Conservation (phyloP, 352 stramenopile genomes). For the Globisporangium paroecandrum region DNA sequence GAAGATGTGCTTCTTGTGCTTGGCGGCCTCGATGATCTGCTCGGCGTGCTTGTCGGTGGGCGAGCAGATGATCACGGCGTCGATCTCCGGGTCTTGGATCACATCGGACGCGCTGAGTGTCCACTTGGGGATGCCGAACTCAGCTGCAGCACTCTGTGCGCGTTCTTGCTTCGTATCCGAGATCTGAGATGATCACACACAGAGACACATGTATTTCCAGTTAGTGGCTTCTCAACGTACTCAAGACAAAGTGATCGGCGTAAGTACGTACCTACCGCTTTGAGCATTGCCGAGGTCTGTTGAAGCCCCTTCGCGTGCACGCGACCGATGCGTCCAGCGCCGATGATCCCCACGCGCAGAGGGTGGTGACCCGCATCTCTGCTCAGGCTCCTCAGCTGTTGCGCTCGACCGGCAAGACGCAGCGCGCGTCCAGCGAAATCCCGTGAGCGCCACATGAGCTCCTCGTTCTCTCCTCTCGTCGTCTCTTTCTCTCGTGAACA, state of each 20-base stretch:
- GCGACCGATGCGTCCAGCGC: slow-evolving; percentile 60
- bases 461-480: background rate
- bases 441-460: slow-evolving; percentile 6
- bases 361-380: background rate
- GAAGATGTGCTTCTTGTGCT: slow-evolving; percentile 81
- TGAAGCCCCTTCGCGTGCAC: slow-evolving; percentile 54
- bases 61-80: slow-evolving; percentile 96
- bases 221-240: background rate
- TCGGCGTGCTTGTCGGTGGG: slow-evolving; percentile 92
- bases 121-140: slow-evolving; percentile 58
- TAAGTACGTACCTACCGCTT: slow-evolving; percentile 10
- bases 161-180: slow-evolving; percentile 22
- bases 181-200: slow-evolving; percentile 24
- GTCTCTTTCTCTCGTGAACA: background rate
- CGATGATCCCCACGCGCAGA: slow-evolving; percentile 64
- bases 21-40: slow-evolving; percentile 92
- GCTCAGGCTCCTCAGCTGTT: background rate
- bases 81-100: slow-evolving; percentile 89
- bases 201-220: background rate
- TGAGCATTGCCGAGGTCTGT: slow-evolving; percentile 18
- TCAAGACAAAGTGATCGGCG: background rate
- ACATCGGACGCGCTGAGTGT: slow-evolving; percentile 87
- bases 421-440: background rate
- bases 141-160: slow-evolving; percentile 33
- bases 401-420: background rate